Conservation (phyloP, 2,329 filamentous ascomycete genomes). For the Hymenoscyphus infarciens region DNA sequence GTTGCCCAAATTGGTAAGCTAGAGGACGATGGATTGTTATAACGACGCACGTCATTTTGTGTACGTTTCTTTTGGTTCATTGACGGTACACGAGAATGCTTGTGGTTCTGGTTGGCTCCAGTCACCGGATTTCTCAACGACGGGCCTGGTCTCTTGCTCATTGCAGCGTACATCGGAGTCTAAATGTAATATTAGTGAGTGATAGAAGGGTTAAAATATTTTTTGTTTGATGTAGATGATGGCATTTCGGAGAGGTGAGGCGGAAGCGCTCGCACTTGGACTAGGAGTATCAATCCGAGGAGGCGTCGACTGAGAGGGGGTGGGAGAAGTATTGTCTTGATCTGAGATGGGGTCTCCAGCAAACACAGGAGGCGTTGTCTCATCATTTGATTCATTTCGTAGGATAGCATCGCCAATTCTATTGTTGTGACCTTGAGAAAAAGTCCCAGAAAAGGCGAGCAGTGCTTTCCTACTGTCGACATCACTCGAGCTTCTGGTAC, state of each 20-base stretch:
- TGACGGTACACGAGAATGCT: not conserved
- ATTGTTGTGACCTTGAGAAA: not conserved
- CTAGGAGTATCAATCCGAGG: not conserved
- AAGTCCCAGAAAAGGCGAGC: not conserved
- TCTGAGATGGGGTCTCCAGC: not conserved
- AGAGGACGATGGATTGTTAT: not conserved
- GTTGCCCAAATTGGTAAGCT: not conserved
- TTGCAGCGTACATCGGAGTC: conserved; percentile 12
- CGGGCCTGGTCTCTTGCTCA: conserved; percentile 6
- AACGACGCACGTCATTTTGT: not conserved
- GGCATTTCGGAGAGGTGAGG: not conserved
- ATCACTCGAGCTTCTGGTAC: not conserved
- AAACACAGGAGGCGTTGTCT: not conserved
- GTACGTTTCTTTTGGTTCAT: not conserved
- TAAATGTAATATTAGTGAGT: conserved; percentile 9
- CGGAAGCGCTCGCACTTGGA: not conserved
- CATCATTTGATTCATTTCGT: not conserved
- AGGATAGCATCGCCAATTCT: not conserved
- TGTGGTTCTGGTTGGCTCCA: not conserved
- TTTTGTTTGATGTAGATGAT: not conserved
- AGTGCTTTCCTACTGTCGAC: not conserved
- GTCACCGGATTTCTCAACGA: not conserved
- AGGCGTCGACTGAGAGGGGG: not conserved
- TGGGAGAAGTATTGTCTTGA: not conserved
- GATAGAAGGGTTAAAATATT: not conserved